These are phyloP conservation scores for Omphalotus guepiniiformis DNA, from an alignment of 768 basidiomycete genomes.

Conservation along the genomic window DNA sequence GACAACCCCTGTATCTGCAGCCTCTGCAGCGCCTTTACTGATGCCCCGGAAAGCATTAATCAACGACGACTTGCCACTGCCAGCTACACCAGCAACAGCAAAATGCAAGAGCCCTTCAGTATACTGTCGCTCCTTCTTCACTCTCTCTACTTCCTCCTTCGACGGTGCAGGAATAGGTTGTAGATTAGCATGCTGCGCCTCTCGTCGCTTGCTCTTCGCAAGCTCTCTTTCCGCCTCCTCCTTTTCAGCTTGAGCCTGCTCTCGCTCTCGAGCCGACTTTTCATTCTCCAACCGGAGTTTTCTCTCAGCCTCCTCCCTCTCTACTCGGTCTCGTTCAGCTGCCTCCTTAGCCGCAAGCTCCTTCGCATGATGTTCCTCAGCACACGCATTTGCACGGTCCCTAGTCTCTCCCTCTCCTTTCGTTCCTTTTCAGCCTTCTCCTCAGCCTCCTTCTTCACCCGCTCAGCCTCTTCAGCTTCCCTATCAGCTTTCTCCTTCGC, in stretches of 20 bases:
- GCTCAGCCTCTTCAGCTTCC: too few species aligned
- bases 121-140: constrained; percentile 11
- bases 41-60: constrained; percentile 33
- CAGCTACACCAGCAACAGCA: constrained; percentile 28
- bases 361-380: neutral
- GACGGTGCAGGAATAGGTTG: constrained; percentile 27
- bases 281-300: neutral
- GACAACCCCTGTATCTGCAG: constrained; percentile 25
- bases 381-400: neutral
- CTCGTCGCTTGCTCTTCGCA: neutral
- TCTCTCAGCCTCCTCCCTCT: constrained; percentile 2
- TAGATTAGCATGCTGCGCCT: constrained; percentile 18
- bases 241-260: neutral
- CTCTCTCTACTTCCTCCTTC: constrained; percentile 14
- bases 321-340: neutral
- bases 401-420: constrained; percentile 1
- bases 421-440: neutral
- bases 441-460: constrained; percentile 3
- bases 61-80: constrained; percentile 33
- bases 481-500: too few species aligned
- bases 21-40: constrained; percentile 15
- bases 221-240: constrained; percentile 11
- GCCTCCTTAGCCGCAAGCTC: constrained; percentile 3
- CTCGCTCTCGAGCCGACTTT: constrained; percentile 12
- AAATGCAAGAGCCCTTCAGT: constrained; percentile 27